These are phyloP conservation scores for Nothophytophthora sp. DNA, from an alignment of 352 stramenopile species.

Conservation along the genomic window DNA sequence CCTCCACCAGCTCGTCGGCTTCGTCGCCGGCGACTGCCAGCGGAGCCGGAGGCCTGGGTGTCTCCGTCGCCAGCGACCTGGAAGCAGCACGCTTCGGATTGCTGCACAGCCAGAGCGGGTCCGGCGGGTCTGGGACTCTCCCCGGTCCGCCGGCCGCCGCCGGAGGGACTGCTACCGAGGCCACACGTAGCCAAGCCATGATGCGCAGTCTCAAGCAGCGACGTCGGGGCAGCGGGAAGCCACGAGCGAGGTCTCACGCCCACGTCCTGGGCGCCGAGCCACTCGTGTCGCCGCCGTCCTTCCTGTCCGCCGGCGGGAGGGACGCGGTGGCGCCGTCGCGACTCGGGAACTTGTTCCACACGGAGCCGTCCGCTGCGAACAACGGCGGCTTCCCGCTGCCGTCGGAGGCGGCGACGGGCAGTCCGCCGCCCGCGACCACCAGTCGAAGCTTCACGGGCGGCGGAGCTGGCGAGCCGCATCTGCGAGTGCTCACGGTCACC, in stretches of 20 bases:
- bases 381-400: slow-evolving; percentile 4
- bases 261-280: slow-evolving; percentile 16
- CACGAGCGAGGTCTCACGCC: slow-evolving; percentile 28
- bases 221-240: slow-evolving; percentile 30
- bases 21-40: slow-evolving; percentile 11
- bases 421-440: slow-evolving; percentile 14
- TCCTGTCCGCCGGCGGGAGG: slow-evolving; percentile 16
- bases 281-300: slow-evolving; percentile 18
- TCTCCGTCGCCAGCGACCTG: slow-evolving; percentile 24
- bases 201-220: slow-evolving; percentile 46
- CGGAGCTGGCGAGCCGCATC: slow-evolving; percentile 11
- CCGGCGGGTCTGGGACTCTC: too few species aligned
- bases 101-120: slow-evolving; percentile 20
- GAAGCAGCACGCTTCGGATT: slow-evolving; percentile 29
- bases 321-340: slow-evolving; percentile 25
- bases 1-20: slow-evolving; percentile 16
- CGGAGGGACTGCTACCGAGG: too few species aligned
- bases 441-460: slow-evolving; percentile 22
- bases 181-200: slow-evolving; percentile 37
- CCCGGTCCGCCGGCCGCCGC: too few species aligned
- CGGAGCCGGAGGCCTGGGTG: slow-evolving; percentile 1
- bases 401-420: slow-evolving; percentile 16
- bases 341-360: slow-evolving; percentile 49
- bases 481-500: slow-evolving; percentile 31
- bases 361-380: slow-evolving; percentile 21